Evolutionary conservation across 139 green algal species (phyloP), one percentile per base, ranked within the genome.

Genomic region (Chlorella sorokiniana): DNA sequence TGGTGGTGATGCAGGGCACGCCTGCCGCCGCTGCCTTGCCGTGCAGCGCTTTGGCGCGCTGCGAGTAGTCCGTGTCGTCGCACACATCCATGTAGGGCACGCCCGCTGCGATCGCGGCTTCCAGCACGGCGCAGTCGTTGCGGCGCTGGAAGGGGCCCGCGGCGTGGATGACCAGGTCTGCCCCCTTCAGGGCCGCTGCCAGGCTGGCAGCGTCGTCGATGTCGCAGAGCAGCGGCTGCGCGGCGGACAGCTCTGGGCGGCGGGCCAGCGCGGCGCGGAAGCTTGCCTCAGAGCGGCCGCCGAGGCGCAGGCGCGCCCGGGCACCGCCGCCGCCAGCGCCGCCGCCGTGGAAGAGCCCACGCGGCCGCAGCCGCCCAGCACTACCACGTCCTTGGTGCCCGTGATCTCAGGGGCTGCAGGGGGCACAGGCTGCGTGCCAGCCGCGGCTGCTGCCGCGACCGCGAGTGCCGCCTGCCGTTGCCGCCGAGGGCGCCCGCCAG

Each of bases 11-110:
- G 70, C 89, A 89, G 1, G 95, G 94, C 40, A 99, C 93, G 29
- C 94, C 96, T 25, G 92, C 93, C 11, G 84, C 92, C 31, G 77
- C 65, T 0, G 96, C 95, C 51, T 86, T 70, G 14, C 85, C 74
- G 44, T 90, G 76, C 35, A 94, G 91, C 10, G 44, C 44, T 69
- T 94, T 95, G 29, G 90, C 86, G 3, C 73, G 75, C 69, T 83
- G 74, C 2, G 90, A 83, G 67, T 86, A 90, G 8, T 88, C 84
- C 33, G 90, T 85, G 84, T 99, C 96, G 79, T 99, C 96, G 64
- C 94, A 98, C 8, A 99, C 94, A 82, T 99, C 96, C 51, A 99
- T 85, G 84, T 99, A 99, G 0, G 93, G 88, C 29, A 89, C 93
- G 1, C 86, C 84, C 1, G 78, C 81, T 0, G 86, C 87, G 0